Conservation (phyloP, 176 grass and related monocot genomes). For the sorghum (Sorghum bicolor) region Sorghum_bicolor_NCBIv3 NC_012874.2:984001-984500, state of each 20-base stretch:
- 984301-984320: background rate
- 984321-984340: slow-evolving; percentile 1
- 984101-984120: background rate
- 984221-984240: background rate
- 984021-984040: background rate
- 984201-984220: background rate
- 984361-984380: background rate
- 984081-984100: background rate
- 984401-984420: background rate
- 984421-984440: background rate
- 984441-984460: background rate
- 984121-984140: background rate
- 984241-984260: background rate
- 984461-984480: background rate
- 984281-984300: too few species aligned
- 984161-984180: background rate
- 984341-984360: background rate
- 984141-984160: background rate
- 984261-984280: background rate
- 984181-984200: background rate
- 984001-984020: background rate
- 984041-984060: background rate
- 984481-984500: background rate
- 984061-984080: background rate
- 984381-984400: background rate